Evolutionary conservation across 352 stramenopile genomes (phyloP), one percentile per base, ranked within the genome.

Genomic region (Phytopythium ostracodes): DNA sequence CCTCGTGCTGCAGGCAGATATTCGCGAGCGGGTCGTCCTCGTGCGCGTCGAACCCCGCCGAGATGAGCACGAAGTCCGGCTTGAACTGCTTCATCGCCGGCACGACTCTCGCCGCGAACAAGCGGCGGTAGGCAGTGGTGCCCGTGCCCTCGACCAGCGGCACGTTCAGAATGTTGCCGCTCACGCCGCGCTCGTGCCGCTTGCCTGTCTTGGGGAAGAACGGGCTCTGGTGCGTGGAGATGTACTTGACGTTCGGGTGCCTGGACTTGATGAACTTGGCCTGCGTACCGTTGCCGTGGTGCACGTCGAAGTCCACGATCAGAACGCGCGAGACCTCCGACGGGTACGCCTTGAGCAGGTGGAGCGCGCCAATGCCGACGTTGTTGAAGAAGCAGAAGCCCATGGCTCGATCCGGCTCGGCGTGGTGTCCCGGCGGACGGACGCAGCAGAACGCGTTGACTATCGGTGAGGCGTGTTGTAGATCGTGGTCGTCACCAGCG

Each of bases 321-420:
- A 73, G 72, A 2, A 91, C 76, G 22, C 81, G 68, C 36, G 7
- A 55, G 29, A 89, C 38, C 25, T 77, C 61, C 53, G 49, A 38
- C 62, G 59, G 20, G 43, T 89, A 65, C 14, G 72, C 71, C 11
- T 91, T 87, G 24, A 98, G 68, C 5, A 93, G 93, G 76, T 99
- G 92, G 56, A 98, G 75, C 20, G 94, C 95, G n/a, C 85, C 95
- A 50, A 98, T 80, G 42, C 89, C 94, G 22, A 98, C 88, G 62
- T 98, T 98, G 62, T 99, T 99, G 63, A 98, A 98, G 38, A 98
- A 88, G 65, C 96, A 99, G 69, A 99, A 99, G 25, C 93, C 75
- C 75, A 87, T 86, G 0, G 76, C 68, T 7, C 67, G 61, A 44
- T 72, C 66, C 12, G 72, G 67, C 40, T 84, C 75, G 2, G 81